Percentiles rank a stretch among this genome's conserved stretches.
Evolutionary conservation across 306 rosid genomes (phyloP).

Genomic region (Psophocarpus tetragonolobus): DNA sequence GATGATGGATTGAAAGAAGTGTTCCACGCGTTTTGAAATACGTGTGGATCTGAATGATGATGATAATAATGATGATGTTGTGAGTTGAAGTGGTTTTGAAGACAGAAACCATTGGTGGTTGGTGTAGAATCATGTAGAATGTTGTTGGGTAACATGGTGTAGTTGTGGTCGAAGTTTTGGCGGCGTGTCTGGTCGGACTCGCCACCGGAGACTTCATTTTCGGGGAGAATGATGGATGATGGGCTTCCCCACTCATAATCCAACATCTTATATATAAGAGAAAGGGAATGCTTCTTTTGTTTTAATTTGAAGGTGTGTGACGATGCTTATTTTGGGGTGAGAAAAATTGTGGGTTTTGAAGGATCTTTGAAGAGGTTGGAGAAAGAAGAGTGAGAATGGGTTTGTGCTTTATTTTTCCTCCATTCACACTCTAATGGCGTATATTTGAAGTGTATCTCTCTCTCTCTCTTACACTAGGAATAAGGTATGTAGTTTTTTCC

Average conservation of each 20-base stretch:
- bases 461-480: neutral
- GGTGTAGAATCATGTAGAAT: slow-evolving; percentile 19
- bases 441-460: neutral
- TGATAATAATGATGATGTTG: neutral
- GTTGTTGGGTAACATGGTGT: slow-evolving; percentile 19
- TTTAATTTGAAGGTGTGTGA: neutral
- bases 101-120: slow-evolving; percentile 15
- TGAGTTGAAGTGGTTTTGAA: slow-evolving; percentile 21
- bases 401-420: neutral
- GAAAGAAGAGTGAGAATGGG: neutral
- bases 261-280: slow-evolving; percentile 45
- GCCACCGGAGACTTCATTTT: slow-evolving; percentile 36
- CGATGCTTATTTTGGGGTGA: neutral
- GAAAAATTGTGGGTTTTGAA: neutral
- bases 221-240: slow-evolving; percentile 50
- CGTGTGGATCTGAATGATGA: slow-evolving; percentile 54
- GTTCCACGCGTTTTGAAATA: slow-evolving; percentile 39
- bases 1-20: slow-evolving; percentile 37
- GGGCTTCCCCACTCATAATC: slow-evolving; percentile 80
- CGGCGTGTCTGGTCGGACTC: slow-evolving; percentile 49
- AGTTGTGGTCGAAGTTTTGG: slow-evolving; percentile 45
- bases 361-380: neutral
- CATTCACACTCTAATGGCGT: neutral
- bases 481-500: neutral
- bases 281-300: no score